Evolutionary conservation across 2,329 filamentous ascomycete species (phyloP).

Genomic region (Pestalotiopsis sp.): DNA sequence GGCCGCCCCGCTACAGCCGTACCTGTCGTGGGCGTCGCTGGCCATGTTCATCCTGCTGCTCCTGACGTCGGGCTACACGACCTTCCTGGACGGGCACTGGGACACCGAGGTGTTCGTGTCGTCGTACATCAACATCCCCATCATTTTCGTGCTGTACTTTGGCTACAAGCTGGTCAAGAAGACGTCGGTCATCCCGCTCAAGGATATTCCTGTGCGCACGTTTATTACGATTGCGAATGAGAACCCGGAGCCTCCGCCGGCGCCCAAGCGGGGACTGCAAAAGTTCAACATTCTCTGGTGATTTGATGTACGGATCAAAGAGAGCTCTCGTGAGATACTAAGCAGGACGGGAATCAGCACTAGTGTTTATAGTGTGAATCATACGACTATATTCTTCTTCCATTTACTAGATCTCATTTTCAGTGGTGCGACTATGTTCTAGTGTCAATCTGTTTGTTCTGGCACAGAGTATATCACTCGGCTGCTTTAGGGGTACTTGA

Average conservation of each 20-base stretch:
- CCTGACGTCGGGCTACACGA: constrained; percentile 29
- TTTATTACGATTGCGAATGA: constrained; percentile 15
- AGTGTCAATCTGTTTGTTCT: no score
- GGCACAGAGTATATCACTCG: no score
- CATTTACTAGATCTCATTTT: no score
- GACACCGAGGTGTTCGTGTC: constrained; percentile 27
- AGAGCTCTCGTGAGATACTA: no score
- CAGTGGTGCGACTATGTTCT: no score
- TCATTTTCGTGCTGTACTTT: constrained; percentile 22
- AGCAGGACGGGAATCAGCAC: no score
- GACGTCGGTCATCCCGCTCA: constrained; percentile 12
- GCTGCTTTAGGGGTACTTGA: no score
- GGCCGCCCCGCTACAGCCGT: constrained; percentile 30
- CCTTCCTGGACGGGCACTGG: constrained; percentile 37
- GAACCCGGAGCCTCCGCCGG: constrained; percentile 13
- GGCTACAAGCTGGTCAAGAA: constrained; percentile 19
- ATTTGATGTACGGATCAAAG: not conserved
- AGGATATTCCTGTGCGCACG: constrained; percentile 12
- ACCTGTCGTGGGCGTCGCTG: constrained; percentile 26
- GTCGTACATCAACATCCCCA: constrained; percentile 40
- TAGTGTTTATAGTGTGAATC: no score
- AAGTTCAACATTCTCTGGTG: constrained; percentile 14
- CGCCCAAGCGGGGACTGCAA: constrained; percentile 11
- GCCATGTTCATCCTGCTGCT: constrained; percentile 25
- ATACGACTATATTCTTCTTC: no score